phyloP scores from a whole-genome alignment of 1,284 basidiomycete species.

The Cutaneotrichosporon curvatum region DNA sequence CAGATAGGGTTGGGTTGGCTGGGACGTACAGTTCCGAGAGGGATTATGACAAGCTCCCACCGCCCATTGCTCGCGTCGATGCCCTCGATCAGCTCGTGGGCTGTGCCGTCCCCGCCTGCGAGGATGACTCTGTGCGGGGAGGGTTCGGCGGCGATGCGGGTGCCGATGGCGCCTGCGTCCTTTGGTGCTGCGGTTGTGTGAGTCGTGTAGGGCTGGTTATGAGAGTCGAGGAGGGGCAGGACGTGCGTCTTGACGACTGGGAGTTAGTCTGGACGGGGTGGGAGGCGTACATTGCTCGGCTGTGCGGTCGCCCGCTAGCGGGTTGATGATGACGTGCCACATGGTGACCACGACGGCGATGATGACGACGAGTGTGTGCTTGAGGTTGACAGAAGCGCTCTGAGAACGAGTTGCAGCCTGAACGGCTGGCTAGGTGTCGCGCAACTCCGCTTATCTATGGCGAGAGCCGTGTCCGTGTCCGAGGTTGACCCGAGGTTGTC shows the following conservation, averaged over 20 bases:
- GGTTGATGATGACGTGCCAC: conserved; percentile 32
- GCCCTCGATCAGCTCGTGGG: conserved; percentile 72
- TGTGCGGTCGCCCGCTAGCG: conserved; percentile 26
- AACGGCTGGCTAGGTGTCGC: no score
- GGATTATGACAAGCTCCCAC: conserved; percentile 50
- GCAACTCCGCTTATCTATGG: no score
- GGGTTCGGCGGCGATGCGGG: conserved; percentile 46
- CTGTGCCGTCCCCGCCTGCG: conserved; percentile 82
- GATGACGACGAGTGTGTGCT: not conserved
- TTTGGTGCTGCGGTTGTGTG: conserved; percentile 52
- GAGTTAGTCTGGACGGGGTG: not conserved
- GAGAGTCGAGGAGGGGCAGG: conserved; percentile 56
- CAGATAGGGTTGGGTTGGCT: not conserved
- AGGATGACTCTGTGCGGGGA: conserved; percentile 50
- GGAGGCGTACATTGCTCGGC: conserved; percentile 27
- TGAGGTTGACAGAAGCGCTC: no score
- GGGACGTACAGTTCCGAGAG: conserved; percentile 60
- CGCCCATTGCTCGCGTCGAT: conserved; percentile 38
- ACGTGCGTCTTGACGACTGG: conserved; percentile 56
- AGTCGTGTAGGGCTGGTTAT: conserved; percentile 39
- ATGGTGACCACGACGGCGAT: not conserved
- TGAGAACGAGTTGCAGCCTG: no score
- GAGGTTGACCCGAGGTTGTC: no score
- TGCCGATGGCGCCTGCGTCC: conserved; percentile 57
- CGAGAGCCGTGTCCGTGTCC: no score